Conservation (phyloP, 768 basidiomycete species). For the Termitomyces sp. region DNA sequence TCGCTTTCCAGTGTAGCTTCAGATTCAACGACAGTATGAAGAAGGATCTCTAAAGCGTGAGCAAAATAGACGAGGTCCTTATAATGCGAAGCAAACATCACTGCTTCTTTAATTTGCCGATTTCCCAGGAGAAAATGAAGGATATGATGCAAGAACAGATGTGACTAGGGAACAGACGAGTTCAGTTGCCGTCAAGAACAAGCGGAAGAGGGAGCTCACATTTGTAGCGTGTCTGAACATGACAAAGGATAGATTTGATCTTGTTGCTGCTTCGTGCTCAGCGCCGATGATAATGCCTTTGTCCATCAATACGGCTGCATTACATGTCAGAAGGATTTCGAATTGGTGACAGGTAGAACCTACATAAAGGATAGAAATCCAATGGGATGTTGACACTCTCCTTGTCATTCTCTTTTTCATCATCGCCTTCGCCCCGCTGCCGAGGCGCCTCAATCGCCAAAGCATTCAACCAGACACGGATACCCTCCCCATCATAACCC, state of each 20-base stretch:
- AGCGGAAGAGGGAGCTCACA: slow-evolving; percentile 37
- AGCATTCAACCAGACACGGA: slow-evolving; percentile 95
- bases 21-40: slow-evolving; percentile 90
- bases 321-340: slow-evolving; percentile 5
- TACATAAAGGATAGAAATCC: slow-evolving; percentile 95
- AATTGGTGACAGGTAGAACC: slow-evolving; percentile 21
- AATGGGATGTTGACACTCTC: slow-evolving; percentile 91
- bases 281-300: slow-evolving; percentile 98
- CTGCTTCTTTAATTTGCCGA: slow-evolving; percentile 64
- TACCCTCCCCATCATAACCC: slow-evolving; percentile 89
- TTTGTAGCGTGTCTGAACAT: slow-evolving; percentile 91
- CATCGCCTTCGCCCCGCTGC: slow-evolving; percentile 24
- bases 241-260: slow-evolving; percentile 76
- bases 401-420: slow-evolving; percentile 52
- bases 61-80: slow-evolving; percentile 87
- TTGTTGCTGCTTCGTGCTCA: slow-evolving; percentile 78
- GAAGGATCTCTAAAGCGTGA: slow-evolving; percentile 89
- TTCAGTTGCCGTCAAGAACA: background rate
- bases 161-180: slow-evolving; percentile 48
- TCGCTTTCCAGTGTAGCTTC: slow-evolving; percentile 43
- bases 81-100: slow-evolving; percentile 82
- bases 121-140: slow-evolving; percentile 75
- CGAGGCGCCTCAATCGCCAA: slow-evolving; percentile 73
- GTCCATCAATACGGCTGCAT: slow-evolving; percentile 91
- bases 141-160: slow-evolving; percentile 91